Evolutionary conservation across 306 rosid species (phyloP).

Genomic region (peach (Prunus persica)): Prunus_persica_NCBIv2 NC_034009.1:40297001-40297500

Average conservation of each 20-base stretch:
- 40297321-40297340: not conserved
- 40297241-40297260: not conserved
- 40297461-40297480: not conserved
- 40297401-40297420: not conserved
- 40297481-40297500: slow-evolving; percentile 17
- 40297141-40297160: no score
- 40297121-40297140: accelerated
- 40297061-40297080: no score
- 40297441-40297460: slow-evolving; percentile 18
- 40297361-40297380: not conserved
- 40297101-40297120: no score
- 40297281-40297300: not conserved
- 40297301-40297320: not conserved
- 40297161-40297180: no score
- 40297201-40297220: not conserved
- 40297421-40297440: slow-evolving; percentile 7
- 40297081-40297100: no score
- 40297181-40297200: not conserved
- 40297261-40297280: not conserved
- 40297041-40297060: no score
- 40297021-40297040: no score
- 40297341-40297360: slow-evolving; percentile 16
- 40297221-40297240: not conserved
- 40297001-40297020: no score
- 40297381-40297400: not conserved